phyloP scores from a whole-genome alignment of 176 grass and related monocot genomes.

The Eleusine coracana region DNA sequence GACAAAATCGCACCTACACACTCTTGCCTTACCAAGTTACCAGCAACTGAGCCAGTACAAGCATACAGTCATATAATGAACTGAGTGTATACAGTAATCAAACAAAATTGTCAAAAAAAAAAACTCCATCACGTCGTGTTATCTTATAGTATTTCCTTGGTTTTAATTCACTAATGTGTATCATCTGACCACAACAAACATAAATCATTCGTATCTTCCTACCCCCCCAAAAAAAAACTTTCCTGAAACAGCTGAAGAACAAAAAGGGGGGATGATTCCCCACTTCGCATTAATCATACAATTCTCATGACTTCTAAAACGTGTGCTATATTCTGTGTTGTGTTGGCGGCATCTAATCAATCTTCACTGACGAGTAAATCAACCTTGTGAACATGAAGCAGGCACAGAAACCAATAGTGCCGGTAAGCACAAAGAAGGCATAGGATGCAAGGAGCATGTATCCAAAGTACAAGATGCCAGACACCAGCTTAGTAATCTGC shows the following conservation, averaged over 20 bases:
- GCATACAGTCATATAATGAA: conserved; percentile 31
- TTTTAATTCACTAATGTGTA: conserved; percentile 34
- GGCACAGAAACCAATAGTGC: conserved; percentile 67
- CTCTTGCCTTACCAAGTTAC: no score
- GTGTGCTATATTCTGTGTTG: conserved; percentile 17
- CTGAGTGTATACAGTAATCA: conserved; percentile 37
- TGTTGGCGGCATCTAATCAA: conserved; percentile 45
- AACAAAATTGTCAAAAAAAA: neutral
- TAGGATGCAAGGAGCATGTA: conserved; percentile 75
- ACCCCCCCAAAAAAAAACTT: conserved; percentile 38
- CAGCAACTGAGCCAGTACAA: conserved; percentile 1
- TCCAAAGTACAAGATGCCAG: conserved; percentile 66
- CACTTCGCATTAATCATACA: conserved; percentile 54
- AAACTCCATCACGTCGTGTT: conserved; percentile 33
- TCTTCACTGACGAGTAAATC: conserved; percentile 76
- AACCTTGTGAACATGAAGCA: conserved; percentile 73
- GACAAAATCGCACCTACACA: neutral
- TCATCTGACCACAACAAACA: conserved; percentile 46
- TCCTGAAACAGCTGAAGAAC: conserved; percentile 16
- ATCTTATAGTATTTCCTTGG: conserved; percentile 21
- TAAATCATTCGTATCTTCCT: conserved; percentile 36
- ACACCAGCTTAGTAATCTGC: conserved; percentile 71
- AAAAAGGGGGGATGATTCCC: conserved; percentile 39
- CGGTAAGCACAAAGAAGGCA: conserved; percentile 66
- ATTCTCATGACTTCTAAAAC: conserved; percentile 25